Percentiles rank a stretch among this genome's conserved stretches.
Evolutionary conservation across 352 stramenopile species (phyloP).

Genomic region (Phytopythium litorale): DNA sequence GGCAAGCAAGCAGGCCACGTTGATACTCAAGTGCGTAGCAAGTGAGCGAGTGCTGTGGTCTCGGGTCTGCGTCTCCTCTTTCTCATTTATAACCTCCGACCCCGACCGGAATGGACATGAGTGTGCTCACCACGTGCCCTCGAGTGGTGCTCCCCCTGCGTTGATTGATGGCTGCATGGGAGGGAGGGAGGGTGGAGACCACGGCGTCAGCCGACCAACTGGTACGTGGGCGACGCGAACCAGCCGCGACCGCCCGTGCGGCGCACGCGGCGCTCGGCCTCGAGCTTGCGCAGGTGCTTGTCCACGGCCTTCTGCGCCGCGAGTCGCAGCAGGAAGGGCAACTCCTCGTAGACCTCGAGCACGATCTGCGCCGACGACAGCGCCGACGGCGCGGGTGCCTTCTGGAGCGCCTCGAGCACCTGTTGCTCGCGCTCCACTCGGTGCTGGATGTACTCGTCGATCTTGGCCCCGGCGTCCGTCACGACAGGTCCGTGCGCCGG

Average conservation of each 20-base stretch:
- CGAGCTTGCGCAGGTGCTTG: constrained; percentile 64
- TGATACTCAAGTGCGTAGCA: neutral
- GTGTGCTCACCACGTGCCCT: neutral
- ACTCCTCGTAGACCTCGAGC: constrained; percentile 41
- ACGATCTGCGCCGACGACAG: constrained; percentile 51
- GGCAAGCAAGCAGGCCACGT: too few species aligned
- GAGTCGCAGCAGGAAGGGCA: constrained; percentile 49
- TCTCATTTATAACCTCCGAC: constrained; percentile 5
- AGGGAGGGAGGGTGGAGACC: neutral
- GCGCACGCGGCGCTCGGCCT: constrained; percentile 35
- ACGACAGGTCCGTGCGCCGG: constrained; percentile 74
- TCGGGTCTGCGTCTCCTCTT: neutral
- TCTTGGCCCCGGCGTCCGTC: constrained; percentile 50
- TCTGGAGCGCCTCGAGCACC: constrained; percentile 39
- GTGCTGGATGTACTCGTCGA: constrained; percentile 75
- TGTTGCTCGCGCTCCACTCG: constrained; percentile 68
- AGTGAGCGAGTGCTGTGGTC: neutral
- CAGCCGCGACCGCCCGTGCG: constrained; percentile 15
- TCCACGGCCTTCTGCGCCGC: constrained; percentile 49
- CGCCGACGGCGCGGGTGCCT: constrained; percentile 1
- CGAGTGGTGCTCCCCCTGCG: too few species aligned
- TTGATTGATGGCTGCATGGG: neutral
- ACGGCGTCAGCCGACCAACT: constrained; percentile 8
- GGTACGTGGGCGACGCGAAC: constrained; percentile 30
- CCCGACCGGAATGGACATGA: constrained; percentile 1